A percentile compares a stretch with the other conserved stretches of the same genome.
These are phyloP conservation scores for Vitis labrusca DNA, from an alignment of 164 flowering plant genomes.

Conservation along the genomic window DNA sequence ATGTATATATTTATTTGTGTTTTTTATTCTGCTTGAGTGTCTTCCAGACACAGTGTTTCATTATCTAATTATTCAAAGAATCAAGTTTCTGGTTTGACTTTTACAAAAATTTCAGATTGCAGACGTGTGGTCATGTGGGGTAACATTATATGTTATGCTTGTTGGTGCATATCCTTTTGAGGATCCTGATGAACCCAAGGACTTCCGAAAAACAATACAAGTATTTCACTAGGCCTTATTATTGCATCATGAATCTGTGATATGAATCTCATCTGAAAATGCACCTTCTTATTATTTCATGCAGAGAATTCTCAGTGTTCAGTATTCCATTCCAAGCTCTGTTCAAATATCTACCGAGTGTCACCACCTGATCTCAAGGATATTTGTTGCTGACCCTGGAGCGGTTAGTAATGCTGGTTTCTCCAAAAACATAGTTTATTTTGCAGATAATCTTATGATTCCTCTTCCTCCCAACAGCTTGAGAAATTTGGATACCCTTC, in stretches of 20 bases:
- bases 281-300: constrained; percentile 1
- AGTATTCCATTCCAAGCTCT: constrained; percentile 57
- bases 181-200: constrained; percentile 84
- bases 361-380: constrained; percentile 53
- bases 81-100: neutral
- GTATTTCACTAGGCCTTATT: constrained; percentile 25
- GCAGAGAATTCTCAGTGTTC: constrained; percentile 66
- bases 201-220: constrained; percentile 78
- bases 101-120: constrained; percentile 56
- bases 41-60: too few relatives aligned
- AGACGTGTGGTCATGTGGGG: constrained; percentile 97
- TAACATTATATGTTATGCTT: constrained; percentile 87
- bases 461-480: too few relatives aligned
- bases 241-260: neutral
- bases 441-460: too few relatives aligned
- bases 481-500: too few relatives aligned
- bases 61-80: neutral
- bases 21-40: neutral
- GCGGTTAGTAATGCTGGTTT: constrained; percentile 34
- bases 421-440: too few relatives aligned
- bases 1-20: neutral
- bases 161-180: constrained; percentile 92
- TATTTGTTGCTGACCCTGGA: constrained; percentile 62
- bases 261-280: neutral
- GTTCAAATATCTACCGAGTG: constrained; percentile 55